Base-by-base conservation (phyloP, 2,329 filamentous ascomycete species). In the Claviceps sp. region DNA sequence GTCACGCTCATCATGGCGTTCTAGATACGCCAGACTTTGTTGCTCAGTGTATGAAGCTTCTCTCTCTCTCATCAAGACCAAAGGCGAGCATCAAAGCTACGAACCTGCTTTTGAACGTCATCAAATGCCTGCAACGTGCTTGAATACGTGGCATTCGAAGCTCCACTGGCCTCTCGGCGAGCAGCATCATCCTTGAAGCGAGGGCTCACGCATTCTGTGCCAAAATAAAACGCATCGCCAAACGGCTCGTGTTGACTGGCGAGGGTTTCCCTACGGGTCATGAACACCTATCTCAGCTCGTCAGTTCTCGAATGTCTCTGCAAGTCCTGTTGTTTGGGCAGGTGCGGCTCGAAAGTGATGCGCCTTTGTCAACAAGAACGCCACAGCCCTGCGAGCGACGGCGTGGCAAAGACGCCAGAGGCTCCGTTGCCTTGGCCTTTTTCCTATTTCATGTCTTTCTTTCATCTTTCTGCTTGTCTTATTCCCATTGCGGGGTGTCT, bases 191-290 rank as follows among this genome's bases (percentile, higher is more conserved):
- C 66, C 62, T 84, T 83, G 65, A 88, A 98, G 61, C 93, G 81
- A 50, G 79, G 73, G 62, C 86, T 84, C 60, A 97, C 76, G 60
- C 88, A 80, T 71, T 98, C 93, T 6, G 91, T 90, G 50, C 93
- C 91, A 64, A 85, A 97, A 73, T 97, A 97, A 66, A 91, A 97
- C 55, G 90, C 87, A 70, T 97, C 93, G 51, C 91, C 91, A 69
- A 97, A 97, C 5, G 93, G 93, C 72, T 98, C 93, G 68, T 97
- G 93, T 60, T 93, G 76, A 65, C 88, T 95, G 61, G 84, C 76
- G 54, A 97, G 78, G 51, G 77, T 82, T 63, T 95, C 84, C 60
- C 80, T 80, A 59, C 89, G 85, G 61, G 90, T 95, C 91, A 97
- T 96, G 69, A 98, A 97, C 58, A 97, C 90, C 87, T 93, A 59